These are phyloP conservation scores for Alternaria arborescens DNA, from an alignment of 2,329 filamentous ascomycete species.

Conservation along the genomic window DNA sequence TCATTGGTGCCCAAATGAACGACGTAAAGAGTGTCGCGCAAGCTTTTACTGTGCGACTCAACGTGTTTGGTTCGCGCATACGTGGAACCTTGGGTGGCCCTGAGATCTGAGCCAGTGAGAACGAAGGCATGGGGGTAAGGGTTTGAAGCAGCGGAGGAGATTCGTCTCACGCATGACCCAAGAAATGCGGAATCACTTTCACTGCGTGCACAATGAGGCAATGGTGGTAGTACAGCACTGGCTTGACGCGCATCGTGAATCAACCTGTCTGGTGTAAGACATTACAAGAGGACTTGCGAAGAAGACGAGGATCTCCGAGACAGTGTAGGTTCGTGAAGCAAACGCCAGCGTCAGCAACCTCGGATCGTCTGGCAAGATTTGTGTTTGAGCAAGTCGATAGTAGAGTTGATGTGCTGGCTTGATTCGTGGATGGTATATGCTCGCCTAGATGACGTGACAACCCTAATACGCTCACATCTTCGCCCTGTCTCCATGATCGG, in stretches of 20 bases:
- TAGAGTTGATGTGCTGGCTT: neutral
- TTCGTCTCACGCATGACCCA: neutral
- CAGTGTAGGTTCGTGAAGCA: neutral
- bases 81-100: neutral
- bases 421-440: neutral
- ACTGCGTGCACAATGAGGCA: neutral
- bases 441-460: neutral
- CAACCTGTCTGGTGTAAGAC: neutral
- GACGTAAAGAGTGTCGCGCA: neutral
- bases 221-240: neutral
- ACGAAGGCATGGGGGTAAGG: neutral
- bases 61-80: neutral
- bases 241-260: neutral
- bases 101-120: neutral
- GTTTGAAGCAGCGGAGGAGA: neutral
- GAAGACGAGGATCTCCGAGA: neutral
- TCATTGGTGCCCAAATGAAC: neutral
- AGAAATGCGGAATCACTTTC: neutral
- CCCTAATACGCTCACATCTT: constrained; percentile 26
- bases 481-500: constrained; percentile 34
- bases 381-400: neutral
- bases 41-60: neutral
- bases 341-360: neutral
- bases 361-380: neutral
- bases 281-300: neutral